Evolutionary conservation across 139 green algal species (phyloP).

Genomic region (Marvania coccoides): DNA sequence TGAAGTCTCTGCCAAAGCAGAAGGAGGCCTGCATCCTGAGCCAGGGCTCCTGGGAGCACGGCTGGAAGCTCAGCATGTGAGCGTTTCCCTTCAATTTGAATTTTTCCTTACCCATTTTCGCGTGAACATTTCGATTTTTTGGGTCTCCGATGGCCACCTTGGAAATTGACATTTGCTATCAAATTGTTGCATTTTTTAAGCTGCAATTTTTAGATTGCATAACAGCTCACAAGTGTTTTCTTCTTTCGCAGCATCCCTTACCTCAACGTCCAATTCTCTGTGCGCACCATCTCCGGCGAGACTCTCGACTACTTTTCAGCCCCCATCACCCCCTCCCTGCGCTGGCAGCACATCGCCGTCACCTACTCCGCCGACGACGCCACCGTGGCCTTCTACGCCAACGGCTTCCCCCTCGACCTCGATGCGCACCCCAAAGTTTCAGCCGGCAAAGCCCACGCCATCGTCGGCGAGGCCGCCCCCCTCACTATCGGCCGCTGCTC

Average conservation of each 20-base stretch:
- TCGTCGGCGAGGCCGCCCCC: background rate
- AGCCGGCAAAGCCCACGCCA: background rate
- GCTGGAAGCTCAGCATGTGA: conserved; percentile 7
- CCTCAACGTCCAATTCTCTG: conserved; percentile 3
- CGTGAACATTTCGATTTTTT: too few relatives aligned
- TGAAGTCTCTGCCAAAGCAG: background rate
- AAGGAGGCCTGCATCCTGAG: conserved; percentile 6
- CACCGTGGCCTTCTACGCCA: background rate
- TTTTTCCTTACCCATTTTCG: too few relatives aligned
- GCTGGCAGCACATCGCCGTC: conserved; percentile 6
- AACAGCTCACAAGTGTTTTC: background rate
- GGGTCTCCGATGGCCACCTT: too few relatives aligned
- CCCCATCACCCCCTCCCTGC: background rate
- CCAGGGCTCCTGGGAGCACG: conserved; percentile 1
- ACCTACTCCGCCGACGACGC: background rate
- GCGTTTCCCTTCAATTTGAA: background rate
- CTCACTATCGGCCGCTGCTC: background rate
- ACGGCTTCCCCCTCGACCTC: conserved; percentile 2
- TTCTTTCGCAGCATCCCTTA: background rate
- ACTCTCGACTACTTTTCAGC: background rate
- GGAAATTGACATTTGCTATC: too few relatives aligned
- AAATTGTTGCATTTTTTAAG: too few relatives aligned
- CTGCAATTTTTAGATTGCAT: too few relatives aligned
- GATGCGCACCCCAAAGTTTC: background rate
- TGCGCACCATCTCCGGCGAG: background rate